These are phyloP conservation scores for Aspergillus sp. DNA, from an alignment of 2,329 filamentous ascomycete species.

Conservation along the genomic window DNA sequence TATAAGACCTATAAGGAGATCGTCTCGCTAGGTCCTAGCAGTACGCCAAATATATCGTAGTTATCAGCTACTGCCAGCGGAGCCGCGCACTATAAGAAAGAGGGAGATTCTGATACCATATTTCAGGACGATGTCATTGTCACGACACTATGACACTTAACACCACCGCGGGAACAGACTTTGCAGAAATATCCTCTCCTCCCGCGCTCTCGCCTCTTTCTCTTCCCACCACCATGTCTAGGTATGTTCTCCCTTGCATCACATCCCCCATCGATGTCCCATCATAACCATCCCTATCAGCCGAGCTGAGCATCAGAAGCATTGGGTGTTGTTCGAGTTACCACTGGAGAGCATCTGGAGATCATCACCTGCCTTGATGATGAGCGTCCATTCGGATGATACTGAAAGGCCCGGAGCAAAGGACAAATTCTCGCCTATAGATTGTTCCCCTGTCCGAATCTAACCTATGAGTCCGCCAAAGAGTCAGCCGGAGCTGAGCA, in stretches of 20 bases:
- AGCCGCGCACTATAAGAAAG: neutral
- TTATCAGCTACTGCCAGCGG: too few species aligned
- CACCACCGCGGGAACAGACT: neutral
- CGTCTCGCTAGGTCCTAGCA: neutral
- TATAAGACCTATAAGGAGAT: conserved; percentile 5
- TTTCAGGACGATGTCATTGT: neutral
- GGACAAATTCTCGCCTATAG: neutral
- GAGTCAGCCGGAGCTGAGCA: neutral
- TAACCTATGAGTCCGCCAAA: neutral
- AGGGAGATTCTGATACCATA: neutral
- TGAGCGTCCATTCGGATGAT: neutral
- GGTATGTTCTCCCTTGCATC: neutral
- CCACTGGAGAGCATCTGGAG: neutral
- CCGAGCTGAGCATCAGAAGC: neutral
- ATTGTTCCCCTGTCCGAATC: neutral
- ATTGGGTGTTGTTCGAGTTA: neutral
- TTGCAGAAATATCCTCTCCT: neutral
- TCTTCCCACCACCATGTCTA: neutral
- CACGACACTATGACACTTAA: neutral
- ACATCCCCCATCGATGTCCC: neutral
- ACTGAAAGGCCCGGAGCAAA: neutral
- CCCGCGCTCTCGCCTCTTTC: neutral
- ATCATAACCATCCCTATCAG: neutral
- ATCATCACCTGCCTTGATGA: neutral
- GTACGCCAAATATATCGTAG: too few species aligned